Conservation (phyloP, 164 flowering plant species). For the grape (Vitis vinifera) region DNA sequence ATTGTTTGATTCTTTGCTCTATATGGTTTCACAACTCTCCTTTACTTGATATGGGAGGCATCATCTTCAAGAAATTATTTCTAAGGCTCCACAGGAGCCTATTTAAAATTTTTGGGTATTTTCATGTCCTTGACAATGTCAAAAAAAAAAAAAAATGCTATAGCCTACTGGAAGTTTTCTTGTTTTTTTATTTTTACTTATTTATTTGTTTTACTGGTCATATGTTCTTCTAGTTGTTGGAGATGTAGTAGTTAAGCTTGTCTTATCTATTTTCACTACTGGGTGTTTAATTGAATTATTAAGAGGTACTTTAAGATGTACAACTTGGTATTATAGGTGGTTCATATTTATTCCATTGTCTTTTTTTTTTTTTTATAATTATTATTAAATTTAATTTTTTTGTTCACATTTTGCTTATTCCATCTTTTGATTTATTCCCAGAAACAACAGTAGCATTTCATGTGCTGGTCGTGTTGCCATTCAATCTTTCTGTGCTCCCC, state of each 20-base stretch:
- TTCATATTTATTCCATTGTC: background rate
- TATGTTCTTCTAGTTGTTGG: background rate
- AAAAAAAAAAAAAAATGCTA: too few species aligned
- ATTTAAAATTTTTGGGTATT: background rate
- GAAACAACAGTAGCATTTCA: constrained; percentile 43
- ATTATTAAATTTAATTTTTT: background rate
- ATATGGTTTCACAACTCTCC: too few species aligned
- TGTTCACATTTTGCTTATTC: background rate
- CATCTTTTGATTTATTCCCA: constrained; percentile 22
- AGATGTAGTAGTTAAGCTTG: background rate
- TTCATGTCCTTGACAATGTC: background rate
- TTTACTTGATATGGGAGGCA: background rate
- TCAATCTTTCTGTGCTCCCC: constrained; percentile 91
- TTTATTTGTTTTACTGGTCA: too few species aligned
- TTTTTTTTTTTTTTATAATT: background rate
- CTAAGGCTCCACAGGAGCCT: background rate
- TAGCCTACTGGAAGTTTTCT: too few species aligned
- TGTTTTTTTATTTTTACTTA: too few species aligned
- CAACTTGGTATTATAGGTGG: background rate
- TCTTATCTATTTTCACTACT: too few species aligned
- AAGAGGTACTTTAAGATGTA: too few species aligned
- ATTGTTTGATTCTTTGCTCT: too few species aligned
- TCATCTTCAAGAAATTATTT: background rate
- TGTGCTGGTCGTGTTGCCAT: constrained; percentile 78
- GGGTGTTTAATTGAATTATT: too few species aligned